Conservation (phyloP, 805 yeast species). For the Metschnikowia sp. region DNA sequence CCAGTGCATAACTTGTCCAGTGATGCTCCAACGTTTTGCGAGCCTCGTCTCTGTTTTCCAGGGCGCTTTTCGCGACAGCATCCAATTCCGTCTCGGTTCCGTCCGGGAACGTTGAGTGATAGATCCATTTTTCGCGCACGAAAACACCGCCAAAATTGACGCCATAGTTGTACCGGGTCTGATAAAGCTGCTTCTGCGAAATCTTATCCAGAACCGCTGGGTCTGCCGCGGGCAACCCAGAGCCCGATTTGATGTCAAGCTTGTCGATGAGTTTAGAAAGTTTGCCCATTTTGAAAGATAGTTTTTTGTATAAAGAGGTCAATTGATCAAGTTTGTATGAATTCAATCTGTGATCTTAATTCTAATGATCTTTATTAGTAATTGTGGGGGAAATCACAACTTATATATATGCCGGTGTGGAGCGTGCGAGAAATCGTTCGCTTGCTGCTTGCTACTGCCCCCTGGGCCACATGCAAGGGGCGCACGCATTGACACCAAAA, state of each 20-base stretch:
- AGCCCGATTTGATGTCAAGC: slow-evolving; percentile 25
- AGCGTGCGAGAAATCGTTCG: background rate
- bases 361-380: background rate
- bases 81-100: slow-evolving; percentile 68
- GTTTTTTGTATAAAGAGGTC: background rate
- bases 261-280: slow-evolving; percentile 15
- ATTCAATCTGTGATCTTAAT: background rate
- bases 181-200: slow-evolving; percentile 48
- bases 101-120: slow-evolving; percentile 55
- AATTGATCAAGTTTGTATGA: background rate
- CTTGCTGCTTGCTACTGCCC: slow-evolving; percentile 1
- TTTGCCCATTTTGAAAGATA: slow-evolving; percentile 2
- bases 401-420: background rate
- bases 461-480: background rate
- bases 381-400: background rate
- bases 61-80: slow-evolving; percentile 53
- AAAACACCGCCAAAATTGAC: slow-evolving; percentile 83
- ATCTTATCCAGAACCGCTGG: slow-evolving; percentile 38
- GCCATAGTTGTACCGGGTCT: slow-evolving; percentile 66
- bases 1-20: slow-evolving; percentile 60
- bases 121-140: slow-evolving; percentile 79
- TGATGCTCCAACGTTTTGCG: slow-evolving; percentile 53
- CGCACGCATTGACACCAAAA: background rate
- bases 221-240: slow-evolving; percentile 21
- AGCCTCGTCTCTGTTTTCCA: slow-evolving; percentile 51